A percentile compares a stretch with the other conserved stretches of the same genome.
These are phyloP conservation scores for Dittrichia graveolens DNA, from an alignment of 129 eudicot genomes.

Conservation along the genomic window DNA sequence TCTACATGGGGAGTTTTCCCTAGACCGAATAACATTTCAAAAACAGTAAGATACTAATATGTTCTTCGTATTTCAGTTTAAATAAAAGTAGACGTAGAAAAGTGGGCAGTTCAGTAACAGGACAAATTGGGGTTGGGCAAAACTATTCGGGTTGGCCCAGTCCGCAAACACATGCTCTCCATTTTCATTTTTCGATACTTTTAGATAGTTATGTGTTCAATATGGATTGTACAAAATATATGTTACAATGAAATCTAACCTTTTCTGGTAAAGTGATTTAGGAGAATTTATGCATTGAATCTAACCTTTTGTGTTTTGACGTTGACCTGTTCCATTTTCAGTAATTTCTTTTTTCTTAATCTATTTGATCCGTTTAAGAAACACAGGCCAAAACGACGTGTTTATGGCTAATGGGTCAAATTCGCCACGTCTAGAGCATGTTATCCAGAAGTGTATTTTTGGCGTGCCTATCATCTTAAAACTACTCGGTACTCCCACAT, in stretches of 20 bases:
- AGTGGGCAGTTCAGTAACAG: background rate
- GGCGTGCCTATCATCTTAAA: too few species aligned
- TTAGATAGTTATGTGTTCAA: background rate
- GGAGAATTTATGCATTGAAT: background rate
- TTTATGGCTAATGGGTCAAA: background rate
- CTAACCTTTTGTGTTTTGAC: background rate
- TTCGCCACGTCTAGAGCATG: background rate
- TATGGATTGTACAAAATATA: background rate
- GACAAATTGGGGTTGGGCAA: background rate
- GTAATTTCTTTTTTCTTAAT: background rate
- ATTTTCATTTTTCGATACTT: background rate
- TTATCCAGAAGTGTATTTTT: too few species aligned
- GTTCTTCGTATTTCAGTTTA: slow-evolving; percentile 10
- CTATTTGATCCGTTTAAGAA: background rate
- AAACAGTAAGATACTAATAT: slow-evolving; percentile 52
- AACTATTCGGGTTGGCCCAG: background rate
- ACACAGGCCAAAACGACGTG: background rate
- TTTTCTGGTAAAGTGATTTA: background rate
- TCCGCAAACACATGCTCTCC: background rate
- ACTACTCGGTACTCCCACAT: too few species aligned
- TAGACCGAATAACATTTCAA: slow-evolving; percentile 74
- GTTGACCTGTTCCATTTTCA: background rate
- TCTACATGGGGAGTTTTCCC: slow-evolving; percentile 95
- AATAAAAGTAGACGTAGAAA: background rate
- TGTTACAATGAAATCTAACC: background rate